phyloP scores from a whole-genome alignment of 1,139 yeast species.

The Kluyveromyces marxianus region DNA sequence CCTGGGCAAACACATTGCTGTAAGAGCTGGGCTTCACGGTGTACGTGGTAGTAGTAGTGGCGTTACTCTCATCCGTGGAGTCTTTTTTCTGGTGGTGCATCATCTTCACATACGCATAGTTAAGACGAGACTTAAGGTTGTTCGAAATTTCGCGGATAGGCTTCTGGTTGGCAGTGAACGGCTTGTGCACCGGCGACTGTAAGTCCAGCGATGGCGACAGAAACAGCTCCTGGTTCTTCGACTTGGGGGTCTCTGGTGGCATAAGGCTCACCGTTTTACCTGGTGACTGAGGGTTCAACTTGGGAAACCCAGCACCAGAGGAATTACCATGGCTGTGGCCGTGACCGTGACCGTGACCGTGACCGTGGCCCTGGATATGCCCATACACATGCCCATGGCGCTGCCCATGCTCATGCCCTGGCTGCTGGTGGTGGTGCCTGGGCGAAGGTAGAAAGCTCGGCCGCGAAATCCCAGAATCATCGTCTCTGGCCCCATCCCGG shows the following conservation, averaged over 20 bases:
- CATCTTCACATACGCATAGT: slow-evolving; percentile 40
- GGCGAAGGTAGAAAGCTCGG: slow-evolving; percentile 24
- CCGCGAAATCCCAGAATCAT: slow-evolving; percentile 14
- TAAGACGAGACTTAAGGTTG: slow-evolving; percentile 37
- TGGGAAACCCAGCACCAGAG: no score
- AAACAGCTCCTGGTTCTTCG: slow-evolving; percentile 25
- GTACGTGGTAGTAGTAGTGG: background rate
- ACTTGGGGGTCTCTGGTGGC: slow-evolving; percentile 34
- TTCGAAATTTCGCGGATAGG: slow-evolving; percentile 37
- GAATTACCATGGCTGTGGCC: background rate
- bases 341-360: no score
- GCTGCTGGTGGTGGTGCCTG: background rate
- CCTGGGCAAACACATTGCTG: slow-evolving; percentile 4
- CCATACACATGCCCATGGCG: no score
- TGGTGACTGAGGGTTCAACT: no score
- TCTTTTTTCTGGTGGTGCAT: slow-evolving; percentile 3
- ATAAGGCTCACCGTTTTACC: slow-evolving; percentile 11
- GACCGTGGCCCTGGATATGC: no score
- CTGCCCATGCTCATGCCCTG: no score
- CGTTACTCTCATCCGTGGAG: background rate
- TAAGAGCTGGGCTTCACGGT: slow-evolving; percentile 1
- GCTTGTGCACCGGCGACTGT: slow-evolving; percentile 30
- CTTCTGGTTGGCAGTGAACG: slow-evolving; percentile 18
- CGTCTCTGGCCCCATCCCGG: background rate
- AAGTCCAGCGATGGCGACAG: slow-evolving; percentile 33